Percentiles rank a stretch among this genome's conserved stretches.
Evolutionary conservation across 139 green algal species (phyloP).

Genomic region (Chlorella sp.): DNA sequence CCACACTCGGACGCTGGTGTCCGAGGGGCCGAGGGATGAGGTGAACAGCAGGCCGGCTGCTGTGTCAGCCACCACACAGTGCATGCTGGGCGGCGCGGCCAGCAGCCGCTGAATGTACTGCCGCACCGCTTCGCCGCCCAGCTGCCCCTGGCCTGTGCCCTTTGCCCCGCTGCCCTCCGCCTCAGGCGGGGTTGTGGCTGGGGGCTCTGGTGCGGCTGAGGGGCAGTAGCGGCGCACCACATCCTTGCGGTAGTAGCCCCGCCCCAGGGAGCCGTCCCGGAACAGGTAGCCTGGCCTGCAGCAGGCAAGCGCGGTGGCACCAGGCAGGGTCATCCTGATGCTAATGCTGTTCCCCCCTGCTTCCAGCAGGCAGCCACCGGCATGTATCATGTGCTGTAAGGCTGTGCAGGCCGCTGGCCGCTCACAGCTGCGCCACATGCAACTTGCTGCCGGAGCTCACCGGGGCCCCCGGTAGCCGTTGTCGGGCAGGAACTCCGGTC

Average conservation of each 20-base stretch:
- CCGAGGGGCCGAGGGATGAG: constrained; percentile 17
- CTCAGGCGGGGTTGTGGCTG: neutral
- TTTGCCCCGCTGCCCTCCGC: neutral
- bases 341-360: neutral
- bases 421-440: neutral
- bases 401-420: neutral
- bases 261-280: constrained; percentile 7
- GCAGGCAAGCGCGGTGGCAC: neutral
- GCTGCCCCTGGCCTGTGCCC: neutral
- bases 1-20: constrained; percentile 20
- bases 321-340: neutral
- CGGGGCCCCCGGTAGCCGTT: constrained; percentile 13
- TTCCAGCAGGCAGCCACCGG: neutral
- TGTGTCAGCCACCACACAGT: constrained; percentile 36
- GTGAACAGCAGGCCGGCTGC: constrained; percentile 31
- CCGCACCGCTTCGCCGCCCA: neutral
- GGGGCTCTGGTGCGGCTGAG: neutral
- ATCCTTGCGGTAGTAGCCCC: constrained; percentile 52
- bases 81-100: constrained; percentile 28
- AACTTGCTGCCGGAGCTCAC: neutral
- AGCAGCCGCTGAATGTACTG: constrained; percentile 28
- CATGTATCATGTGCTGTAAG: no score
- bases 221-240: constrained; percentile 22
- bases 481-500: neutral
- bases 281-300: constrained; percentile 43